Base-by-base conservation (phyloP, 2,329 filamentous ascomycete species). In the Trichophyton benhamiae region DNA sequence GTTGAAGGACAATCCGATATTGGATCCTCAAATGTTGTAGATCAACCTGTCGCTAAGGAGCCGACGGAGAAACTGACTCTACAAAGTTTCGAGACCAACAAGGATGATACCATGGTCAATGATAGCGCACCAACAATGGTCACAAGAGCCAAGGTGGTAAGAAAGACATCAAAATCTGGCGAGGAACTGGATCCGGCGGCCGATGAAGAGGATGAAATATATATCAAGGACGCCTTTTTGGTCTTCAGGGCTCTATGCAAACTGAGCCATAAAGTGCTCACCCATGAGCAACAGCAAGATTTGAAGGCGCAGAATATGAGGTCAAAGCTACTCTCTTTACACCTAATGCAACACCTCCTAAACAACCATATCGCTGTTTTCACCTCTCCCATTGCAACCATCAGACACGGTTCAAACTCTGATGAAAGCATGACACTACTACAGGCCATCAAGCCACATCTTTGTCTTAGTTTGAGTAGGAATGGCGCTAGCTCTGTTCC, bases 171-270 rank as follows among this genome's bases (percentile, higher is more conserved):
- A 17, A 79, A 78, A 2, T 74, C 75, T 11, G 70, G 69, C 41
- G 73, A 77, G 49, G 74, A 77, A 57, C 64, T 67, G 22, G 73
- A 78, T 60, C 67, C 69, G 4, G 68, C 71, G 22, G 68, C 72
- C 3, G 83, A 85, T 62, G 82, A 84, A 63, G 91, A 96, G 71
- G 94, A 99, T 70, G 94, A 99, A 72, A 89, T 97, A 20, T 97
- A 95, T 72, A 91, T 97, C 68, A 89, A 94, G 67, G 94, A 99
- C 76, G 91, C 94, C 8, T 99, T 97, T 74, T 83, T 99, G 22
- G 91, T 99, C 53, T 97, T 99, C 77, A 84, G 94, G 36, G 96
- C 94, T 2, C 94, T 99, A 77, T 99, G 95, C 80, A 96, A 96
- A 75, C 79, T 99, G 53, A 96, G 92, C 63, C 96, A 92, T 65